Conservation (phyloP, 2,329 filamentous ascomycete species). For the Fusarium secorum region DNA sequence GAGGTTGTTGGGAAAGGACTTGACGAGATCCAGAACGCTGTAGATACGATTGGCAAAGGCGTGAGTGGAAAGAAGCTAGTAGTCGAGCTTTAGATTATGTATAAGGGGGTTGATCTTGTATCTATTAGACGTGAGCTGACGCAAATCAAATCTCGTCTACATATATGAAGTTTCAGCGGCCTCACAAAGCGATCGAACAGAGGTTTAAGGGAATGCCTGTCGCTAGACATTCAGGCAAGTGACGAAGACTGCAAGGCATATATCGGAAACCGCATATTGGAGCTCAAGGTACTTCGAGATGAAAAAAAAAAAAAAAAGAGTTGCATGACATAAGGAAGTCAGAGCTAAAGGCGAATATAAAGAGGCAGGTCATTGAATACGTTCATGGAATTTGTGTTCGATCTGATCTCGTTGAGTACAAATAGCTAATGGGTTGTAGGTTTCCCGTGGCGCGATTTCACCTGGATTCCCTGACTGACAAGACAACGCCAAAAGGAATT, state of each 20-base stretch:
- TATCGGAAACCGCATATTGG: neutral
- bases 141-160: no score
- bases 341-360: neutral
- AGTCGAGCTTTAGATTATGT: neutral
- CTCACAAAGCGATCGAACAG: neutral
- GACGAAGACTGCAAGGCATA: neutral
- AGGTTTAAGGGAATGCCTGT: neutral
- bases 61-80: neutral
- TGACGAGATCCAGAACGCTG: neutral
- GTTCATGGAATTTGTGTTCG: neutral
- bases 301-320: neutral
- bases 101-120: no score
- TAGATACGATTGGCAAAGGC: neutral
- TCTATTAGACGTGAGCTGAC: no score
- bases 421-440: neutral
- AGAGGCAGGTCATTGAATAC: neutral
- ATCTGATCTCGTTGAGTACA: neutral
- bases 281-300: neutral
- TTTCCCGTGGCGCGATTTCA: neutral
- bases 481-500: neutral
- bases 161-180: no score
- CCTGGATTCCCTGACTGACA: neutral
- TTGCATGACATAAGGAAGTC: neutral
- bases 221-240: neutral
- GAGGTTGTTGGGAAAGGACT: neutral